Base-by-base conservation (phyloP, 2,329 filamentous ascomycete genomes). In the Xylariaceae sp. region DNA sequence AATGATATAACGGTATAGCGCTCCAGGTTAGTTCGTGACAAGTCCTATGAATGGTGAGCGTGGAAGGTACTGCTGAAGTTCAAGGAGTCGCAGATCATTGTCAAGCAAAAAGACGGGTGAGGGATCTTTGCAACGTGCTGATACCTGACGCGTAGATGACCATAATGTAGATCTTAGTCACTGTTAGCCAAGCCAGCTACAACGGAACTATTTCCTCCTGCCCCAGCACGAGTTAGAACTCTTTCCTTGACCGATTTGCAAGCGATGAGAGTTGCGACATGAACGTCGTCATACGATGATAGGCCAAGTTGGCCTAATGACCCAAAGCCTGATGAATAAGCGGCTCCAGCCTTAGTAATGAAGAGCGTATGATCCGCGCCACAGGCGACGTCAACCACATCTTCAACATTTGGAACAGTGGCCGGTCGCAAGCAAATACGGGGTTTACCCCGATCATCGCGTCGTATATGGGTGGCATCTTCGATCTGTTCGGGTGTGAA, bases 301-400 rank as follows among this genome's bases (percentile, higher is more conserved):
- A 80, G 79, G 2, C 84, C 85, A 4, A 82, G 85, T 66, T 87
- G 84, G 61, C 83, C 85, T 52, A 80, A 84, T 19, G 78, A 78
- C 14, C 77, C 81, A 68, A 87, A 87, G 6, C 85, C 85, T 81
- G 84, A 87, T 5, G 77, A 77, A 66, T 79, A 86, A 5, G 82
- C 82, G 55, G 77, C 77, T 51, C 84, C 83, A 19, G 51, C 44
- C 49, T 73, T 73, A 59, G 78, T 78, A 58, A 88, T 75, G 40
- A 80, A 81, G 49, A 87, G 77, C 45, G 75, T 80, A 67, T 87
- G 83, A 51, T 87, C 83, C 2, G 77, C 77, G 35, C 79, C 81
- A 48, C 80, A 79, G 9, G 76, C 71, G 30, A 77, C 77, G 32
- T 70, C 67, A 5, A 45, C 35, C 1, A 50, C 71, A 15, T 75